phyloP scores from a whole-genome alignment of 2,329 filamentous ascomycete genomes.

The Ophiostoma ulmi region DNA sequence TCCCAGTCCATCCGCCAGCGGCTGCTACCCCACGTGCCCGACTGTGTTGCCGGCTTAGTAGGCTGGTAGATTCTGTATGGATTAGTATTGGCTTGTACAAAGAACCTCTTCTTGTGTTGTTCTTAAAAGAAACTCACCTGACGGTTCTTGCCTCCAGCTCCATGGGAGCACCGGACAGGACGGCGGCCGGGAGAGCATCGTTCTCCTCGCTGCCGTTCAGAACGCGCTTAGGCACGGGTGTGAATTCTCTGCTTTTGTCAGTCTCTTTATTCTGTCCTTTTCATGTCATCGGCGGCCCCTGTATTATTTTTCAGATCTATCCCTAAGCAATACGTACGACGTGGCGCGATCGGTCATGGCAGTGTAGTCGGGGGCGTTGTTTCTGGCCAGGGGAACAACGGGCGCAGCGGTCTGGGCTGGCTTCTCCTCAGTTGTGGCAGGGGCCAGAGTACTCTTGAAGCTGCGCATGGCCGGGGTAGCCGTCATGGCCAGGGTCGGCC shows the following conservation, averaged over 20 bases:
- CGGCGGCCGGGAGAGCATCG: slow-evolving; percentile 69
- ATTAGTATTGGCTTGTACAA: neutral
- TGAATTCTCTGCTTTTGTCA: slow-evolving; percentile 65
- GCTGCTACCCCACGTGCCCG: slow-evolving; percentile 75
- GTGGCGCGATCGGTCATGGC: slow-evolving; percentile 81
- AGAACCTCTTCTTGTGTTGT: too few species aligned
- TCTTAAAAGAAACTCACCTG: slow-evolving; percentile 54
- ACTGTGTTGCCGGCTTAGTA: slow-evolving; percentile 92
- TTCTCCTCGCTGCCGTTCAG: slow-evolving; percentile 86
- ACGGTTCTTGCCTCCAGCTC: slow-evolving; percentile 93
- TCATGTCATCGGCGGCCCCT: neutral
- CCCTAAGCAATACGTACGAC: slow-evolving; percentile 59
- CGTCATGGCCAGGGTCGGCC: slow-evolving; percentile 30
- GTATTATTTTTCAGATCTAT: neutral
- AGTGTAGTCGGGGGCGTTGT: slow-evolving; percentile 74
- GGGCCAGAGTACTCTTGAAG: slow-evolving; percentile 49
- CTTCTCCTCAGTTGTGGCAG: slow-evolving; percentile 39
- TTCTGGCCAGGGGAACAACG: slow-evolving; percentile 38
- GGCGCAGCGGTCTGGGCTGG: slow-evolving; percentile 30
- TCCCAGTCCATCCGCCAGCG: slow-evolving; percentile 99
- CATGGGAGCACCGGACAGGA: slow-evolving; percentile 85
- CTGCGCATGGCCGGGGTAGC: slow-evolving; percentile 45
- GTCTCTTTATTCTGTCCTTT: neutral
- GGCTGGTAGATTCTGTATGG: slow-evolving; percentile 77
- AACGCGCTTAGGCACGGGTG: slow-evolving; percentile 80